phyloP scores from a whole-genome alignment of 139 green algal genomes.

The Micractinium sp. region DNA sequence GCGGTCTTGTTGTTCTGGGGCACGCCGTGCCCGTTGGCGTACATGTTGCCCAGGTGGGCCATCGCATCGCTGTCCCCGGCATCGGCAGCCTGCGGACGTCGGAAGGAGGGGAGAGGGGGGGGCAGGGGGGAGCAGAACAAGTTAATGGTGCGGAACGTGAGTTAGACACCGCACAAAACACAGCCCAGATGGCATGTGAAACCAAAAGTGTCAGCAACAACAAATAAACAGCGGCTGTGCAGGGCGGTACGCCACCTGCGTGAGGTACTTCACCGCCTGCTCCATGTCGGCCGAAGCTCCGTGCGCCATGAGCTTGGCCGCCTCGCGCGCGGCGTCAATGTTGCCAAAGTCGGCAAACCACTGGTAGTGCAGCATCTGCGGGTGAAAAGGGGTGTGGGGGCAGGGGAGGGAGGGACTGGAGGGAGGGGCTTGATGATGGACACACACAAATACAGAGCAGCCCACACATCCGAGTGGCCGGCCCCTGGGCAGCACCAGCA shows the following conservation, averaged over 20 bases:
- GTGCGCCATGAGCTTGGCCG: conserved; percentile 82
- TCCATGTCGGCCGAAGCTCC: conserved; percentile 70
- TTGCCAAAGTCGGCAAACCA: conserved; percentile 92
- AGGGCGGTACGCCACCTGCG: too few species aligned
- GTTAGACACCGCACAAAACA: too few species aligned
- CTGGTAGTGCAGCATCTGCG: conserved; percentile 74
- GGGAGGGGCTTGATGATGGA: not conserved
- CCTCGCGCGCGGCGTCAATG: conserved; percentile 79
- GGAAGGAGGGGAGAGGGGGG: not conserved
- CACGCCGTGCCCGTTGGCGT: conserved; percentile 80
- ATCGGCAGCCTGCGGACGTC: conserved; percentile 65
- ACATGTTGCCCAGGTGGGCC: conserved; percentile 89
- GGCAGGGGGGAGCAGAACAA: not conserved
- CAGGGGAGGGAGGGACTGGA: not conserved
- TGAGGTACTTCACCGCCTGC: conserved; percentile 68
- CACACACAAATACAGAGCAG: too few species aligned
- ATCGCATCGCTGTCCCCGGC: conserved; percentile 81
- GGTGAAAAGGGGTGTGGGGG: not conserved
- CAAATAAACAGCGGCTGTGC: too few species aligned
- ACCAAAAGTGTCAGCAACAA: too few species aligned
- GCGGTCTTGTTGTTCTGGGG: conserved; percentile 63
- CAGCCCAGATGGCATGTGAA: too few species aligned
- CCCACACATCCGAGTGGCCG: too few species aligned
- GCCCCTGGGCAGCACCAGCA: too few species aligned
- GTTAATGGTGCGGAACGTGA: too few species aligned